These are phyloP conservation scores for Stagonosporopsis rhizophila DNA, from an alignment of 2,329 filamentous ascomycete genomes.

Conservation along the genomic window DNA sequence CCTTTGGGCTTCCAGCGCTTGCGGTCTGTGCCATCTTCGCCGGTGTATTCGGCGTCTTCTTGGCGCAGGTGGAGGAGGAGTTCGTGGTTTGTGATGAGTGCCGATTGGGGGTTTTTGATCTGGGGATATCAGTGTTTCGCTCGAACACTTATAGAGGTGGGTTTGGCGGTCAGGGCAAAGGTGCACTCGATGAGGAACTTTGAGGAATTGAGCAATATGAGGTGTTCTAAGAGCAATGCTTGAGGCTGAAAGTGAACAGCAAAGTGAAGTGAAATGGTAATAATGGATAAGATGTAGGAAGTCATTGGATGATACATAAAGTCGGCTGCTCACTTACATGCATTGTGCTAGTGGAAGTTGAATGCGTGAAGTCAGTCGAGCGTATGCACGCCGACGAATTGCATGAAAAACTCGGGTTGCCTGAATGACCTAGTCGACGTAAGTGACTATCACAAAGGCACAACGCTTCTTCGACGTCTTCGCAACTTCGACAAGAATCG, in stretches of 20 bases:
- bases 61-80: conserved; percentile 60
- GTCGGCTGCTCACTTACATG: conserved; percentile 17
- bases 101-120: conserved; percentile 74
- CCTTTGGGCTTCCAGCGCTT: conserved; percentile 56
- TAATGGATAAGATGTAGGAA: background rate
- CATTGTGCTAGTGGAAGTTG: conserved; percentile 9
- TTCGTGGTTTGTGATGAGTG: conserved; percentile 75
- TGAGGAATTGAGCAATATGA: background rate
- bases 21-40: conserved; percentile 38
- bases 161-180: background rate
- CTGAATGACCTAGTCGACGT: background rate
- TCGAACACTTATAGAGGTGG: background rate
- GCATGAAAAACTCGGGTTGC: background rate
- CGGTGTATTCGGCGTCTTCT: conserved; percentile 45
- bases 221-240: background rate
- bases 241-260: background rate
- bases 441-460: background rate
- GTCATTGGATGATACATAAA: background rate
- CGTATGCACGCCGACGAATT: background rate
- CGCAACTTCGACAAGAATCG: background rate
- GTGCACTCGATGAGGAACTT: background rate
- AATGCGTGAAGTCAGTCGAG: background rate
- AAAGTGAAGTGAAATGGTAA: background rate
- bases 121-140: conserved; percentile 39
- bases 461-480: background rate